These are phyloP conservation scores for Chrysoporthe puriensis DNA, from an alignment of 2,329 filamentous ascomycete genomes.

Conservation along the genomic window DNA sequence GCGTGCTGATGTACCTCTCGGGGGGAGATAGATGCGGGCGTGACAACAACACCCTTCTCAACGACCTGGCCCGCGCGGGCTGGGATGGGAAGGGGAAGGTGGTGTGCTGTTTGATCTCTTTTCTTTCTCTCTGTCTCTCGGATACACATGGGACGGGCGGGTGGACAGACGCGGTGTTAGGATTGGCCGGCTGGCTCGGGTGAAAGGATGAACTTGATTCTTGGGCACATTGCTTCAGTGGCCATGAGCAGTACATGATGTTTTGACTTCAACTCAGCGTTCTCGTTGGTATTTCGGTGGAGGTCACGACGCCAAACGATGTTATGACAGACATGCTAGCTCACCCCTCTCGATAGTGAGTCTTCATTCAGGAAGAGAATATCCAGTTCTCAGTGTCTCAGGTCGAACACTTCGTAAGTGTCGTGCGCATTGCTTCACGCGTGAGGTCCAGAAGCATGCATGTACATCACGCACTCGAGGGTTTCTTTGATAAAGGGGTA, in stretches of 20 bases:
- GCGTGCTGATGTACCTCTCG: conserved; percentile 60
- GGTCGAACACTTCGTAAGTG: not conserved
- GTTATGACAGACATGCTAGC: not conserved
- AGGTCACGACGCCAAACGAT: not conserved
- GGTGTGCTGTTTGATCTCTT: not conserved
- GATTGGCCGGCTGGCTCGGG: not conserved
- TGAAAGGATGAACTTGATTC: not conserved
- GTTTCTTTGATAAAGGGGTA: not conserved
- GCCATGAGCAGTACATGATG: not conserved
- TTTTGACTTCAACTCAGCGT: not conserved
- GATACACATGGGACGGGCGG: not conserved
- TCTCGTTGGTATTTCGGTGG: not conserved
- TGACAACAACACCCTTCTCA: not conserved
- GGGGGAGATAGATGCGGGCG: conserved; percentile 37
- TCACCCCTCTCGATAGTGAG: not conserved
- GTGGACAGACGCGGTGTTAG: too few species aligned
- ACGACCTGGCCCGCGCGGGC: not conserved
- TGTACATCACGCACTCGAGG: not conserved
- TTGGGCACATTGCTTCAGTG: not conserved
- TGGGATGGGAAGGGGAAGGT: not conserved
- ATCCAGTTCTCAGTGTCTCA: not conserved
- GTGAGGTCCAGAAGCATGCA: not conserved
- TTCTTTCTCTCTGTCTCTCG: not conserved
- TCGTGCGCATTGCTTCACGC: not conserved
- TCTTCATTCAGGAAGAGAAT: not conserved